phyloP scores from a whole-genome alignment of 2,329 filamentous ascomycete genomes.

The Pyrenochaeta sp. region DNA sequence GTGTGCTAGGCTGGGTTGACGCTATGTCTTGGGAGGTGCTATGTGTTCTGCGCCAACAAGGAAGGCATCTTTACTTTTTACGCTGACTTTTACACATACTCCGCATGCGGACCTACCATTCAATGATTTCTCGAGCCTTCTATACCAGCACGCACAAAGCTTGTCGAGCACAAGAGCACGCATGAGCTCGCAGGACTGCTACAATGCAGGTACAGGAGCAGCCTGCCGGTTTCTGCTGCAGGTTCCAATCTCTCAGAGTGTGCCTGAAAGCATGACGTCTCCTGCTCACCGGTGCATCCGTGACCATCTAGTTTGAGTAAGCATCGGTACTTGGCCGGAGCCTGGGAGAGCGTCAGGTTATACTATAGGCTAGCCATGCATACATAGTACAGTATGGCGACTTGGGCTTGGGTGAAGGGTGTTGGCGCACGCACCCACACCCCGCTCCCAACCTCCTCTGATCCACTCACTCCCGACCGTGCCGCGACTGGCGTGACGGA shows the following conservation, averaged over 20 bases:
- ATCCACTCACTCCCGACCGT: neutral
- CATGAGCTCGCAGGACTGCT: neutral
- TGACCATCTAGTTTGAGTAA: conserved; percentile 6
- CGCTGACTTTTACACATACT: conserved; percentile 14
- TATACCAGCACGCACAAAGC: neutral
- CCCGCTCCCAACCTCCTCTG: conserved; percentile 9
- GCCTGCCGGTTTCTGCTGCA: neutral
- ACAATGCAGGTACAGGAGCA: conserved; percentile 5
- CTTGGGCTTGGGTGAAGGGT: neutral
- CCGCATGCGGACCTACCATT: neutral
- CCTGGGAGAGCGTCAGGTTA: neutral
- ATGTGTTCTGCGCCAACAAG: neutral
- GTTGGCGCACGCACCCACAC: neutral
- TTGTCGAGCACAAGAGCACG: neutral
- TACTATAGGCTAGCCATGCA: conserved; percentile 3
- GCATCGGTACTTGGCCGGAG: neutral
- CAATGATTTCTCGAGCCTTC: neutral
- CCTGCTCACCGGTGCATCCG: conserved; percentile 12
- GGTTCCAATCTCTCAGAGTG: conserved; percentile 3
- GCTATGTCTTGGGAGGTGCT: neutral
- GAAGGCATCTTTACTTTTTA: neutral
- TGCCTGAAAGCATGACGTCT: conserved; percentile 16
- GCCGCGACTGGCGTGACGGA: neutral
- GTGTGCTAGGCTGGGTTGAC: too few species aligned
- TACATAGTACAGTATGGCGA: conserved; percentile 3